Evolutionary conservation across 2,329 filamentous ascomycete genomes (phyloP), one percentile per base, ranked within the genome.

Genomic region (Cladosporium phlei): DNA sequence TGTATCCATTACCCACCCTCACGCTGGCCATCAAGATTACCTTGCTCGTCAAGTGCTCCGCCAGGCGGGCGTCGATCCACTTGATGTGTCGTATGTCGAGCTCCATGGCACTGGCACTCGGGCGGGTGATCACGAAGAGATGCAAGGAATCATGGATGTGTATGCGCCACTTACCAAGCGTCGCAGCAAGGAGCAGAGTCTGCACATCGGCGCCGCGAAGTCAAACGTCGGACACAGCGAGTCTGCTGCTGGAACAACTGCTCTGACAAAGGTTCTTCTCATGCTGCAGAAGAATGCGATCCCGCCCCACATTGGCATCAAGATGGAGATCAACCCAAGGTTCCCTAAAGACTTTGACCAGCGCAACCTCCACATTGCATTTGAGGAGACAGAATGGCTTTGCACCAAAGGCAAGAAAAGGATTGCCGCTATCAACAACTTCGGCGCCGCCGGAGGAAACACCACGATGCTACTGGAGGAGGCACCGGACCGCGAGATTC

Each of bases 391-490:
- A 0, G 53, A 63, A 1, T 73, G 71, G 64, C 34, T 12, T n/a
- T 20, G 53, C 3, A 52, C 58, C 1, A 42, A 35, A 11, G 43
- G 42, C 2, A 50, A 50, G 19, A 57, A 65, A 44, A 63, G 75
- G 2, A 61, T 64, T 5, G 67, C 71, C 0, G 62, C 71, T 17
- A 63, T 85, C 52, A 87, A 87, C 68, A 85, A 85, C 66, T 86
- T 85, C 59, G 79, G 78, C 52, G 84, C 83, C 5, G 81, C 83
- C 44, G 83, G 83, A 53, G 83, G 84, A 25, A 88, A 88, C 64
- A 85, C 83, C 1, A 78, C 80, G 12, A 62, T 86, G 19, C 63
- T 87, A 5, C 57, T 87, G 2, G 79, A 86, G 58, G 82, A 86
- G 19, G 32, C 51, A 0, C 79, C 79, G 2, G 20, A 27, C 5